Base-by-base conservation (phyloP, 2,329 filamentous ascomycete genomes). In the Aspergillus terreus region DNA sequence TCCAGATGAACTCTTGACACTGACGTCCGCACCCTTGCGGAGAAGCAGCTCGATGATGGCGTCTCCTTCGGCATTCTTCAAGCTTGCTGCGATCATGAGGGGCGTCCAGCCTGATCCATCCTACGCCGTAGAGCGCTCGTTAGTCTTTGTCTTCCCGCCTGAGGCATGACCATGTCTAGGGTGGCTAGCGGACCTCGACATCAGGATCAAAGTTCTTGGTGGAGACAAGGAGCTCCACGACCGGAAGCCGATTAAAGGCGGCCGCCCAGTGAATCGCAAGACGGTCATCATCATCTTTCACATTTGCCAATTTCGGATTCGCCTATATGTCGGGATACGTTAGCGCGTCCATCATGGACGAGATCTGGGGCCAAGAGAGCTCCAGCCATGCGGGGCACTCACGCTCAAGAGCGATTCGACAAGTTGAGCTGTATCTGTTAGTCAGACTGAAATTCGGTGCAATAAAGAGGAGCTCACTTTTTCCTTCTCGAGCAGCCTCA, bases 201-300 rank as follows among this genome's bases (percentile, higher is more conserved):
- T 97, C 92, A 0, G 89, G 82, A 66, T 97, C 90, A 65, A 96
- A 96, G 53, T 79, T 78, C 62, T 85, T 85, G 55, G 79, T 77
- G 50, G 88, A 80, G 2, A 87, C 80, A 4, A 97, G 78, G 17
- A 92, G 68, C 46, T 87, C 78, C 15, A 89, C 84, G 53, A 96
- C 90, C 21, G 85, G 81, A 6, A 86, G 73, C 59, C 84, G 86
- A 68, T 94, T 95, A 70, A 88, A 87, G 19, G 92, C 94, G 2
- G 85, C 83, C 0, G 94, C 92, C 94, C 94, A 99, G 77, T 99
- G 94, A 51, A 97, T 84, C 2, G 94, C 86, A 35, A 96, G 82
- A 42, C 94, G 88, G 14, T 90, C 90, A 69, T 99, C 94, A 45
- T 89, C 86, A 64, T 99, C 94, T 64, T 76, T 78, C 63, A 85